These are phyloP conservation scores for Hansfordia pulvinata DNA, from an alignment of 2,329 filamentous ascomycete genomes.

Conservation along the genomic window DNA sequence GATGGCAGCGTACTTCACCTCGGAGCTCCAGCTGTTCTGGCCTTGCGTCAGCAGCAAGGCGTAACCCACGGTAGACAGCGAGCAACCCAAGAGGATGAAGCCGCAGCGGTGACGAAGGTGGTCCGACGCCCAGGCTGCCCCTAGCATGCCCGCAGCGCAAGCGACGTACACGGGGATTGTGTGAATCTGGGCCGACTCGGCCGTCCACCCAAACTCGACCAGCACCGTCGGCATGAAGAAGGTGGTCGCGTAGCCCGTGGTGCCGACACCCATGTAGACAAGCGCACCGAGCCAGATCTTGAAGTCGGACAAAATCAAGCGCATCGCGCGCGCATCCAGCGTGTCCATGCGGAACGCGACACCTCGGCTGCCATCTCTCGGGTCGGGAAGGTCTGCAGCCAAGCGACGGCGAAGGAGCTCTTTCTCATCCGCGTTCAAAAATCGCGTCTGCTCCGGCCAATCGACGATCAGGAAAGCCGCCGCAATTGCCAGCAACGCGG, in stretches of 20 bases:
- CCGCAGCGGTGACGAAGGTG: constrained; percentile 17
- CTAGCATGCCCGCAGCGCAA: constrained; percentile 16
- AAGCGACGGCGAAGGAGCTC: constrained; percentile 17
- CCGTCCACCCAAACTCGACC: constrained; percentile 21
- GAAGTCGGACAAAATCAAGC: constrained; percentile 20
- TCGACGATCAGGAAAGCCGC: constrained; percentile 32
- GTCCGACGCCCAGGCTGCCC: constrained; percentile 19
- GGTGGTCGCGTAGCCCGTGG: constrained; percentile 18
- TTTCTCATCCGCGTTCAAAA: constrained; percentile 27
- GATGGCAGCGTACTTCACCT: constrained; percentile 20
- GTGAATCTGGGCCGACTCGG: constrained; percentile 20
- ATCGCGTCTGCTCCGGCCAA: constrained; percentile 31
- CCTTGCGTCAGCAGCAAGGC: constrained; percentile 17
- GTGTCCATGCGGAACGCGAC: constrained; percentile 9
- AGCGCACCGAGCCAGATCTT: constrained; percentile 24
- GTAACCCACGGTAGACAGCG: constrained; percentile 17
- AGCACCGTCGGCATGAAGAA: constrained; percentile 29
- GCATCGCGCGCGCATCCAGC: constrained; percentile 14
- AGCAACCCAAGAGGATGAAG: constrained; percentile 17
- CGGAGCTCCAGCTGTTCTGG: constrained; percentile 4
- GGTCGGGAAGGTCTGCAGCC: constrained; percentile 12
- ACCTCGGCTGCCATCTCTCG: no score
- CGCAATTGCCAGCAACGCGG: constrained; percentile 16
- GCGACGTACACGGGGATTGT: constrained; percentile 24
- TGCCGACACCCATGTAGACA: constrained; percentile 16